These are phyloP conservation scores for Chaetomium sp. DNA, from an alignment of 2,329 filamentous ascomycete species.

Conservation along the genomic window DNA sequence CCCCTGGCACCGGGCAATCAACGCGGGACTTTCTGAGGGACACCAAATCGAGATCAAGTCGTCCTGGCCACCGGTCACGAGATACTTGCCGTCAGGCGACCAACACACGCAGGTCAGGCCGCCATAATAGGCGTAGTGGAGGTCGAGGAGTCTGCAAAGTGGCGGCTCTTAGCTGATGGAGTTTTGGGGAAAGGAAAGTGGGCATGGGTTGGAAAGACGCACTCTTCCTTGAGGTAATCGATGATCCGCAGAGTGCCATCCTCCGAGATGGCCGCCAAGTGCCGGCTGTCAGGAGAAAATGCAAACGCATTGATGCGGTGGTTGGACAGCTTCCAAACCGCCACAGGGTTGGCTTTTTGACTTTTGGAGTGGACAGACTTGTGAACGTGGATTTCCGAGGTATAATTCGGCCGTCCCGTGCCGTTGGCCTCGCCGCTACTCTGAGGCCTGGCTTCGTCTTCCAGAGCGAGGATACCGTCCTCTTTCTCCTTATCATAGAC, in stretches of 20 bases:
- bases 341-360: constrained; percentile 87
- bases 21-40: constrained; percentile 60
- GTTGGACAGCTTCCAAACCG: constrained; percentile 87
- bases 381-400: constrained; percentile 59
- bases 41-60: constrained; percentile 97
- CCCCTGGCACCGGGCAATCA: constrained; percentile 88
- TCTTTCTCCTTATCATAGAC: constrained; percentile 98
- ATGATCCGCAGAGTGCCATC: constrained; percentile 86
- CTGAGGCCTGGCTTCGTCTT: constrained; percentile 59
- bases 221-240: constrained; percentile 88
- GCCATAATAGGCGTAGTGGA: constrained; percentile 90
- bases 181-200: not conserved
- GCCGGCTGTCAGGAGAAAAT: constrained; percentile 82
- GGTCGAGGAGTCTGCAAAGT: constrained; percentile 62
- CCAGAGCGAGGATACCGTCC: constrained; percentile 69
- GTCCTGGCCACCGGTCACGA: constrained; percentile 91
- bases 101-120: constrained; percentile 90
- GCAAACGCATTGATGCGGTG: constrained; percentile 85
- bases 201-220: constrained; percentile 27
- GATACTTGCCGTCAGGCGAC: constrained; percentile 95
- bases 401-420: constrained; percentile 32
- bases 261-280: constrained; percentile 85
- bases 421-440: constrained; percentile 31
- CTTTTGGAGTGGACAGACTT: constrained; percentile 93
- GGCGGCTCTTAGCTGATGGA: not conserved